Base-by-base conservation (phyloP, 192 early-diverging fungal genomes). In the Backusella tarrabulga region DNA sequence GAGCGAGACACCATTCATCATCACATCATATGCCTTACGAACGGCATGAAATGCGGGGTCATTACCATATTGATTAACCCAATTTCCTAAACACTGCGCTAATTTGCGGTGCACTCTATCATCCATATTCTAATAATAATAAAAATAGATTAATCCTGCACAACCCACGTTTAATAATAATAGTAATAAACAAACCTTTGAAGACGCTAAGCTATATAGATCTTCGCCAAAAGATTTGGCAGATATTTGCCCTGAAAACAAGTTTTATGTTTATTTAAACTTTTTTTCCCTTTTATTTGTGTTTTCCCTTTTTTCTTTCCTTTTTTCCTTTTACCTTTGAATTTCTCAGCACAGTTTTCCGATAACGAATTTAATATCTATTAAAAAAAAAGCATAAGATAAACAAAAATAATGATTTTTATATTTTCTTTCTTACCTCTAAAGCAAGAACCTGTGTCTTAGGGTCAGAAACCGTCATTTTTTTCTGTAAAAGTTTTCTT, bases 401-500 rank as follows among this genome's bases (percentile, higher is more conserved):
- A 44, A 19, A 35, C 19, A 15, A 34, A 68, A 19, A 36, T 3
- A 6, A 6, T 34, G 12, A 4, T 14, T 44, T 44, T 44, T 19
- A 6, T 50, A 19, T 19, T 50, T 19, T 50, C 17, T 6, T 50
- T 50, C 15, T 79, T 68, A 80, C 82, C 72, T 79, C 73, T 1
- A 83, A 71, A 34, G 76, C 66, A 7, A 83, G 35, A 6, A 75
- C 68, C 32, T 83, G 78, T 0, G 68, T 78, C 14, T 80, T 70
- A 11, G 71, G 40, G n/a, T 80, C 72, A 4, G 19, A 50, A 1
- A 38, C 29, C 6, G 77, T 41, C 71, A 77, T 79, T 32, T 83
- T 83, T 60, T 80, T 83, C 54, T 83, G 82, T n/a, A 83, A 75
- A 5, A 80, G 67, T 36, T 83, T 83, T 42, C 82, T 71, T 21